phyloP scores from a whole-genome alignment of 768 basidiomycete species.

The Gymnopilus dilepis region DNA sequence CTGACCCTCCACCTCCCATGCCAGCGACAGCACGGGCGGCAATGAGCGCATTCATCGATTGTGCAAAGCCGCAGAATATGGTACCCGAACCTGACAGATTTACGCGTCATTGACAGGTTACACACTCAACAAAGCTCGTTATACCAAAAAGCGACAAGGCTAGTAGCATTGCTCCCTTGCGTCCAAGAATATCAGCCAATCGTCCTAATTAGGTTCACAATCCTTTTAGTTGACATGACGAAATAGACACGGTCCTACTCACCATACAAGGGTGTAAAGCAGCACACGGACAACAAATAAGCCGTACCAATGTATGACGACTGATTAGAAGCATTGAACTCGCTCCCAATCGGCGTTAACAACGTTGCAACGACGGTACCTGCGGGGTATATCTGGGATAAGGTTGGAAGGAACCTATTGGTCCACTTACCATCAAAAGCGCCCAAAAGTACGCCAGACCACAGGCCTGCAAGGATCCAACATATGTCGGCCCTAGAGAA shows the following conservation, averaged over 20 bases:
- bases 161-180: conserved; percentile 86
- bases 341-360: conserved; percentile 82
- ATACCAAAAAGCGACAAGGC: conserved; percentile 84
- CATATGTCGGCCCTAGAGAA: conserved; percentile 58
- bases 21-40: conserved; percentile 85
- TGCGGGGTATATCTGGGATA: conserved; percentile 31
- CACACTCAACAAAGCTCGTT: conserved; percentile 15
- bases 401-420: conserved; percentile 7
- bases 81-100: conserved; percentile 74
- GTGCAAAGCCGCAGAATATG: conserved; percentile 83
- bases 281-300: conserved; percentile 87
- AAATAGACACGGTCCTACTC: conserved; percentile 30
- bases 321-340: conserved; percentile 80
- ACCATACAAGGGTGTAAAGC: conserved; percentile 92
- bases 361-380: conserved; percentile 90
- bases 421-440: conserved; percentile 75
- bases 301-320: conserved; percentile 89
- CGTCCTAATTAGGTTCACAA: conserved; percentile 56
- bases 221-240: conserved; percentile 31
- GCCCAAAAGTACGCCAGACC: conserved; percentile 84
- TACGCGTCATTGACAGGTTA: not conserved
- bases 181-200: conserved; percentile 82
- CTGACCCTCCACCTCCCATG: conserved; percentile 91
- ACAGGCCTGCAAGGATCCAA: conserved; percentile 79
- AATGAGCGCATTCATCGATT: conserved; percentile 84